phyloP scores from a whole-genome alignment of 2,329 filamentous ascomycete genomes.

The Fusarium hostae region DNA sequence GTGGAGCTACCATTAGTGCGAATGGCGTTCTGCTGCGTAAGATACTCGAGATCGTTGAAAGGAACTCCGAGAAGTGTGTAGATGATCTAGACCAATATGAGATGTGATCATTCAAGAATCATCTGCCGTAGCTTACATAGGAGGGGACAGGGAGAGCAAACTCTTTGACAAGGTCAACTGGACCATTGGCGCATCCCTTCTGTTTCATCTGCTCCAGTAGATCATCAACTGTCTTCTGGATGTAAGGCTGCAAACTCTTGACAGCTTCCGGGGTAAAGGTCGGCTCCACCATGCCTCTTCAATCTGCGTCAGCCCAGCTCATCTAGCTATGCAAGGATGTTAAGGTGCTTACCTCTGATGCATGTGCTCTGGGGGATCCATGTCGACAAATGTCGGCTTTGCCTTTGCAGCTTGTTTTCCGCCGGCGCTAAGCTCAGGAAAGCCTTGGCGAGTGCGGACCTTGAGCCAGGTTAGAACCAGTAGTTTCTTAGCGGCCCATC shows the following conservation, averaged over 20 bases:
- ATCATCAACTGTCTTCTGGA: slow-evolving; percentile 58
- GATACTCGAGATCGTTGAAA: slow-evolving; percentile 57
- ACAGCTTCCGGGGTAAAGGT: slow-evolving; percentile 55
- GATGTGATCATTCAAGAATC: fast-evolving
- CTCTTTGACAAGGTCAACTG: slow-evolving; percentile 58
- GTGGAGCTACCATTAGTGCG: slow-evolving; percentile 60
- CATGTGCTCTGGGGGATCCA: slow-evolving; percentile 61
- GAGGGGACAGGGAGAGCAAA: slow-evolving; percentile 61
- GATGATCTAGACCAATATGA: slow-evolving; percentile 52
- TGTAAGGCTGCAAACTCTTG: slow-evolving; percentile 55
- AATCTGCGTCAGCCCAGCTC: background rate
- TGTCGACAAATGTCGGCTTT: slow-evolving; percentile 62
- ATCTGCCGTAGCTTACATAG: slow-evolving; percentile 48
- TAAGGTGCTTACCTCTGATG: slow-evolving; percentile 50
- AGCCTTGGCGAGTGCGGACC: slow-evolving; percentile 55
- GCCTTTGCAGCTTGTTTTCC: slow-evolving; percentile 61
- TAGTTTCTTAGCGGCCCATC: fast-evolving
- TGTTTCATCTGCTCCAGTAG: slow-evolving; percentile 54
- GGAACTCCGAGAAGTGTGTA: slow-evolving; percentile 62
- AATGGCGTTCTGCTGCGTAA: slow-evolving; percentile 59
- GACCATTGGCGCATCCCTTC: slow-evolving; percentile 49
- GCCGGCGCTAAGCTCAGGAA: slow-evolving; percentile 59
- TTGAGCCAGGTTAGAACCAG: slow-evolving; percentile 14
- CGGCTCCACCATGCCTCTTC: slow-evolving; percentile 58
- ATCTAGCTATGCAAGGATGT: fast-evolving